A percentile compares a stretch with the other conserved stretches of the same genome.
Conservation (phyloP, 2,329 filamentous ascomycete genomes). For the Plectosphaerella cucumerina region DNA sequence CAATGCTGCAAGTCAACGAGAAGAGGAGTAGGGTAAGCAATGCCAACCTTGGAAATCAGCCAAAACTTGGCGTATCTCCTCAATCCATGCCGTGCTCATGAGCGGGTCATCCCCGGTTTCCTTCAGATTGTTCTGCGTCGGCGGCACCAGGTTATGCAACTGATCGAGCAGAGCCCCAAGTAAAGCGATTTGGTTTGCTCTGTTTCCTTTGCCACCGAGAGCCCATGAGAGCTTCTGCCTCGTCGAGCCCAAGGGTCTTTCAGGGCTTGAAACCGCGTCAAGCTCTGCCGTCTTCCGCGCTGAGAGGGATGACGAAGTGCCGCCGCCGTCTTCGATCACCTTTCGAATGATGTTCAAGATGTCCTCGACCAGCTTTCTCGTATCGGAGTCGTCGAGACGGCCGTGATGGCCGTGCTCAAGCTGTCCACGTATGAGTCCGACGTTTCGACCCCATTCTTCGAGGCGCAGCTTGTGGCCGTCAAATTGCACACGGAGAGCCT, state of each 20-base stretch:
- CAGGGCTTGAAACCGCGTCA: no score
- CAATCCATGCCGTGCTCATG: accelerated
- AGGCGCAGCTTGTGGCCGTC: constrained; percentile 10
- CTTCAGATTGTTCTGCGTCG: not conserved
- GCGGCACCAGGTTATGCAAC: constrained; percentile 9
- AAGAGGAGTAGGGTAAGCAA: no score
- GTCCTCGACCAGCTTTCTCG: not conserved
- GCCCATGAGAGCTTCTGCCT: constrained; percentile 8
- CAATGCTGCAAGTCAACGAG: not conserved
- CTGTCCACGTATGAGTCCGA: constrained; percentile 10
- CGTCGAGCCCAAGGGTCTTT: constrained; percentile 3
- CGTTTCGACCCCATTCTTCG: constrained; percentile 14
- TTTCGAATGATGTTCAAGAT: constrained; percentile 5
- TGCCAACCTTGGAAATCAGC: not conserved
- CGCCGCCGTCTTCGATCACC: not conserved
- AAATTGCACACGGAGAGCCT: constrained; percentile 8
- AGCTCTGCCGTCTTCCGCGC: not conserved
- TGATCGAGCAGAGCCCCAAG: constrained; percentile 6
- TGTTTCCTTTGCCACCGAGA: constrained; percentile 8
- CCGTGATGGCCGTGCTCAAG: constrained; percentile 4
- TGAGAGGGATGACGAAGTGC: not conserved
- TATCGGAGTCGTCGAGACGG: constrained; percentile 8
- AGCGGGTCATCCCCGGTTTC: not conserved
- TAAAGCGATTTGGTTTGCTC: constrained; percentile 4
- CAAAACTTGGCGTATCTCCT: not conserved